Evolutionary conservation across 1,139 yeast genomes (phyloP).

Genomic region (Tardiomyces depauwii): DNA sequence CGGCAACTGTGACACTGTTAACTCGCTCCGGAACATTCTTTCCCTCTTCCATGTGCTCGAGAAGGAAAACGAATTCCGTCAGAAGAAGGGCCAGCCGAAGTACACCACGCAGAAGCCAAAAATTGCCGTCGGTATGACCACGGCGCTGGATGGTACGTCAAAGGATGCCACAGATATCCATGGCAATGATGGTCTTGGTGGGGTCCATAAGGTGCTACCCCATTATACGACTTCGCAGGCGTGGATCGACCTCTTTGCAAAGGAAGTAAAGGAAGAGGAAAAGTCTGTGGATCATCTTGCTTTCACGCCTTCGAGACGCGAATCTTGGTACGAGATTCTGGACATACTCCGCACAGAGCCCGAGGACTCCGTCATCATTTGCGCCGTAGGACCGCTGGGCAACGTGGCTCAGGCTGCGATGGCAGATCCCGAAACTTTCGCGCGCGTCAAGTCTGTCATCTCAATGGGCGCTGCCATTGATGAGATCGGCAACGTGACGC

Average conservation of each 20-base stretch:
- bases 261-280: constrained; percentile 2
- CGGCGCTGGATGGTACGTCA: constrained; percentile 22
- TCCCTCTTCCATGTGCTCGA: constrained; percentile 27
- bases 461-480: constrained; percentile 32
- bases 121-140: constrained; percentile 25
- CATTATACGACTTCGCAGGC: constrained; percentile 24
- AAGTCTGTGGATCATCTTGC: constrained; percentile 3
- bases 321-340: constrained; percentile 26
- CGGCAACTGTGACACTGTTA: constrained; percentile 28
- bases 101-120: constrained; percentile 22
- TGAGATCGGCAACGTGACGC: constrained; percentile 31
- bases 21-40: constrained; percentile 27
- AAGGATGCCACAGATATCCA: constrained; percentile 32
- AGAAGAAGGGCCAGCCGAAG: constrained; percentile 10
- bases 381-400: constrained; percentile 32
- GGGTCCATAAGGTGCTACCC: constrained; percentile 26
- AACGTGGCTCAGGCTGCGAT: constrained; percentile 32
- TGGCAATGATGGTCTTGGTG: constrained; percentile 32
- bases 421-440: constrained; percentile 26
- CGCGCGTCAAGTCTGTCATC: constrained; percentile 26
- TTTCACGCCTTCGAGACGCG: constrained; percentile 12
- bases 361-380: constrained; percentile 26
- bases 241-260: constrained; percentile 19
- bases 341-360: constrained; percentile 25
- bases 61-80: constrained; percentile 19